Base-by-base conservation (phyloP, 1,284 basidiomycete genomes). In the Pascua sp. region DNA sequence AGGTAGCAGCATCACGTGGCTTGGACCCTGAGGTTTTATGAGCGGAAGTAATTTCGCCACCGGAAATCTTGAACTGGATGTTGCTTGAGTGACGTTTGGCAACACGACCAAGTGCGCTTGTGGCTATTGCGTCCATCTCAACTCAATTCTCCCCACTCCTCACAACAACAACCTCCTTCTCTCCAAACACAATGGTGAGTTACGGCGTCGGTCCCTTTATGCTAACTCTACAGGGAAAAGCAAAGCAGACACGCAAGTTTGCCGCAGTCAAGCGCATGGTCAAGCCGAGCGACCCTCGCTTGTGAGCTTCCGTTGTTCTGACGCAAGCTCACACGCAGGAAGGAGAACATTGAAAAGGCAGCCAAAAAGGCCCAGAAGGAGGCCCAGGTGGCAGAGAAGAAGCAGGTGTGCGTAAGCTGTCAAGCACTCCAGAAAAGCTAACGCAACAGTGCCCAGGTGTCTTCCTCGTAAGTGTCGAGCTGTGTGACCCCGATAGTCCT, bases 241-340 rank as follows among this genome's bases (percentile, higher is more conserved):
- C 90, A 50, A 92, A 91, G 76, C 93, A 91, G 77, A 94, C 92
- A 1, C 84, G 92, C 76, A 97, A 97, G 77, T 97, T 97, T 76
- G 94, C 92, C 5, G 81, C 87, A 8, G 92, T 96, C 47, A 99
- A 99, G 79, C 89, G 95, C 13, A 84, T 98, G 82, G 80, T 98
- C 64, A 95, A 93, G 72, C 94, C 96, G 0, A 91, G 88, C 68
- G 96, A 98, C 76, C 89, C 90, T 60, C 83, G 96, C 67, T 77
- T 99, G 91, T 96, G 75, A 67, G 91, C 80, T 17, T 41, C 24
- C 62, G 45, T 37, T 0, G n/a, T n/a, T n/a, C n/a, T 41, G 18
- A 4, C 16, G 40, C 63, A 52, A 55, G 61, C 59, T 57, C 17
- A 38, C 47, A 55, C 16, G 16, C 67, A 81, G 80, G 43, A 82